Conservation (phyloP, 2,329 filamentous ascomycete genomes). For the Nemania serpens region DNA sequence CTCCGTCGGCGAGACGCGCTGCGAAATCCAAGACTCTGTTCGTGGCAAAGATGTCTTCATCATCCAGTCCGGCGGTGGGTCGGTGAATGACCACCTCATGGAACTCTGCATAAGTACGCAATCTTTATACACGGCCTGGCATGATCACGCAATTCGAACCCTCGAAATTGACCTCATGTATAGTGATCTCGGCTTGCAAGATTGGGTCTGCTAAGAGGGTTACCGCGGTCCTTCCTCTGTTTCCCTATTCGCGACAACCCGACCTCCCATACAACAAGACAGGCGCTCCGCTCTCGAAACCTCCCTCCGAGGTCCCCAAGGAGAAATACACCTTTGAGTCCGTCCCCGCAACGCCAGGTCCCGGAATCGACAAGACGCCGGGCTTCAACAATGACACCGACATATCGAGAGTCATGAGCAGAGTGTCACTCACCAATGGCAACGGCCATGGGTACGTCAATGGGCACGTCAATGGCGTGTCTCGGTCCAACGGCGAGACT, state of each 20-base stretch:
- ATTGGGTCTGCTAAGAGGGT: conserved; percentile 89
- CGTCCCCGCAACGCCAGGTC: conserved; percentile 82
- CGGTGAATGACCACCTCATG: conserved; percentile 95
- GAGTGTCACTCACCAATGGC: conserved; percentile 60
- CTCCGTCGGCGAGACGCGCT: conserved; percentile 90
- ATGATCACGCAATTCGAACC: not conserved
- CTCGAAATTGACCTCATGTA: conserved; percentile 25
- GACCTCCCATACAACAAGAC: conserved; percentile 97
- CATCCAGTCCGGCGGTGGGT: conserved; percentile 89
- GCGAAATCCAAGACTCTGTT: conserved; percentile 95
- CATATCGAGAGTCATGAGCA: conserved; percentile 74
- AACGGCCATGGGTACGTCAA: conserved; percentile 21
- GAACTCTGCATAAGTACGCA: conserved; percentile 82
- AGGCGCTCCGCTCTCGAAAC: conserved; percentile 83
- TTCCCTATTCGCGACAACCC: conserved; percentile 95
- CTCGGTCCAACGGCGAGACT: conserved; percentile 38
- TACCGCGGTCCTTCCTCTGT: conserved; percentile 91
- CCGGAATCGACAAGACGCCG: conserved; percentile 68
- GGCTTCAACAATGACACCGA: conserved; percentile 71
- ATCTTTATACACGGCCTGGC: not conserved
- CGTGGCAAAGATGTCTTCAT: conserved; percentile 99
- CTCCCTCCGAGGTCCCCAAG: conserved; percentile 54
- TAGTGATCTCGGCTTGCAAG: conserved; percentile 93
- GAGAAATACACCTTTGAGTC: conserved; percentile 88
- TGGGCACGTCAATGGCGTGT: conserved; percentile 41